phyloP scores from a whole-genome alignment of 495 filamentous ascomycete genomes.

The Tuber microsphaerosporum region DNA sequence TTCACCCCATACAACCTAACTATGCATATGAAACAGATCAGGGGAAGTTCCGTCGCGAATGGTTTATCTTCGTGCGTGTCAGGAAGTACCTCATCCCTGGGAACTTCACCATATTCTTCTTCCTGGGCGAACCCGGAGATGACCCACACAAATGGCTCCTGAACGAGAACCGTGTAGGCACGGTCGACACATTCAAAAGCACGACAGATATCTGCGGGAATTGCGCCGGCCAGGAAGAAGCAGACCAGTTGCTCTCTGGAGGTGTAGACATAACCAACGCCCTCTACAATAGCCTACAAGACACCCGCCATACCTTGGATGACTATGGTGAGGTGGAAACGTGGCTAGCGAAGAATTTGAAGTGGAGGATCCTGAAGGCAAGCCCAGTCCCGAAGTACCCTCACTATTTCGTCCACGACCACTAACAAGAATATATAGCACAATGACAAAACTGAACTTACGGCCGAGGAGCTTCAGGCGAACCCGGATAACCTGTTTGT shows the following conservation, averaged over 20 bases:
- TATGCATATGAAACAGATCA: not conserved
- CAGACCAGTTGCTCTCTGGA: slow-evolving; percentile 7
- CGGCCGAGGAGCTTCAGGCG: not conserved
- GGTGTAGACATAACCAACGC: slow-evolving; percentile 14
- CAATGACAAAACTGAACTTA: not conserved
- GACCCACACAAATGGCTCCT: slow-evolving; percentile 10
- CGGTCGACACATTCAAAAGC: slow-evolving; percentile 13
- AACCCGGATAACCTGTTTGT: not conserved
- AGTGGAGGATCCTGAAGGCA: slow-evolving; percentile 13
- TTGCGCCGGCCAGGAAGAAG: slow-evolving; percentile 9
- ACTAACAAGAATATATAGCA: not conserved
- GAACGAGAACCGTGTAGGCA: slow-evolving; percentile 7
- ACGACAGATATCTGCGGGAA: slow-evolving; percentile 10
- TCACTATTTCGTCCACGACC: not conserved
- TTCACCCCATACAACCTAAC: not conserved
- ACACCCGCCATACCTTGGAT: not conserved
- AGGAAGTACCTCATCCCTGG: slow-evolving; percentile 12
- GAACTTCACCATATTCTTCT: slow-evolving; percentile 19
- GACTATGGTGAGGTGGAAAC: not conserved
- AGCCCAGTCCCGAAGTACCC: not conserved
- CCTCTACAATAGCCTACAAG: not conserved
- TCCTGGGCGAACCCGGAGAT: slow-evolving; percentile 7
- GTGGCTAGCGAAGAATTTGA: slow-evolving; percentile 6
- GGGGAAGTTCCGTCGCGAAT: slow-evolving; percentile 6
- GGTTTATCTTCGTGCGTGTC: slow-evolving; percentile 15